phyloP scores from a whole-genome alignment of 352 stramenopile genomes.

The Pythium myriotylum region DNA sequence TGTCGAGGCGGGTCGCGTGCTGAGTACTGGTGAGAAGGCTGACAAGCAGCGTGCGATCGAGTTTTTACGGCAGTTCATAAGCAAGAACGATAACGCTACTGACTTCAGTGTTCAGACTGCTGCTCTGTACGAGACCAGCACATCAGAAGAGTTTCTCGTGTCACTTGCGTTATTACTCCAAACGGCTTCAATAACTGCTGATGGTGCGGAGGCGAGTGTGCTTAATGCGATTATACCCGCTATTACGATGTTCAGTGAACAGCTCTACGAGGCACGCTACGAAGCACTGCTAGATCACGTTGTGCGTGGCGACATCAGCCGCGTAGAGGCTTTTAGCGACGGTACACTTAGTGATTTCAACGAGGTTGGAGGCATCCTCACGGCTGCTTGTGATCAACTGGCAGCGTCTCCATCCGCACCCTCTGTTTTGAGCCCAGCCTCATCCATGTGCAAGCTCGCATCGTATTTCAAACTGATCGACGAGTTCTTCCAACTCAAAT shows the following conservation, averaged over 20 bases:
- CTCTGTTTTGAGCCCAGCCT: background rate
- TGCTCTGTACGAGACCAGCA: constrained; percentile 4
- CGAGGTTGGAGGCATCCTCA: constrained; percentile 11
- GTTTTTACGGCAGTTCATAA: constrained; percentile 14
- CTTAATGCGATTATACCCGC: constrained; percentile 2
- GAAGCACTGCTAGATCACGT: constrained; percentile 14
- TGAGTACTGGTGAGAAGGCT: background rate
- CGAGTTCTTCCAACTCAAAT: constrained; percentile 12
- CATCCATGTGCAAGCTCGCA: constrained; percentile 6
- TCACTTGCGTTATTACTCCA: constrained; percentile 7
- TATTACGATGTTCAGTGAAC: constrained; percentile 6
- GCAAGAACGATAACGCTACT: constrained; percentile 10
- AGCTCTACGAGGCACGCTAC: constrained; percentile 13
- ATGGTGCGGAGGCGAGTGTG: background rate
- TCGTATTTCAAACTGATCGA: constrained; percentile 17
- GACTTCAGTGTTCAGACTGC: background rate
- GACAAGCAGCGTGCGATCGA: constrained; percentile 1
- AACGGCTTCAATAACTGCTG: background rate
- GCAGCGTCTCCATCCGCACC: background rate
- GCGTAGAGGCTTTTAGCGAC: constrained; percentile 10
- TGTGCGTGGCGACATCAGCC: constrained; percentile 1
- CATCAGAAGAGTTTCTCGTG: constrained; percentile 11
- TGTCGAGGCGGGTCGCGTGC: background rate
- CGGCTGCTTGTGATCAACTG: constrained; percentile 4
- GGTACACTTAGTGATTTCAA: constrained; percentile 13